Base-by-base conservation (phyloP, 1,284 basidiomycete genomes). In the Austroboletus novae-zelandiae region DNA sequence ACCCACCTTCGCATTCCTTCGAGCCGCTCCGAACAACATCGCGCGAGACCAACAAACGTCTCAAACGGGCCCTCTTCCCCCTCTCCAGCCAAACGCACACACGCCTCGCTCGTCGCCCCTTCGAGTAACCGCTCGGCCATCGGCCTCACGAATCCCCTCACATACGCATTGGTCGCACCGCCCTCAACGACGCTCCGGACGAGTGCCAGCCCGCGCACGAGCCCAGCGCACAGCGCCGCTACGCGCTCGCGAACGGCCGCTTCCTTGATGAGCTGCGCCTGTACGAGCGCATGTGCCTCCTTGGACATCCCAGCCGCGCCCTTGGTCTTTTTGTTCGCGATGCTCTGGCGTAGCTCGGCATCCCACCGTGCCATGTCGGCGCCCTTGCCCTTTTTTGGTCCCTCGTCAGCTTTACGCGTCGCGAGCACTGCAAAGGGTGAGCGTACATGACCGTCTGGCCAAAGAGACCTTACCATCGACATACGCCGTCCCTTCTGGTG, bases 301-400 rank as follows among this genome's bases (percentile, higher is more conserved):
- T 94, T 97, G 2, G 89, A 91, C 4, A 97, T 68, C 5, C 78
- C 77, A 2, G 45, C 25, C 11, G 37, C 43, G 0, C 39, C n/a
- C 36, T 50, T 66, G 45, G 29, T 23, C 62, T 84, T 89, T 72
- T 95, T 95, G 54, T 74, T 81, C 8, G 89, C 88, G 0, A 97
- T 74, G 0, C 87, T 84, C 59, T 89, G 87, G 10, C 94, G 82
- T n/a, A 96, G 74, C 56, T 98, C 93, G 29, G 86, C 87, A 57
- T 98, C 95, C 94, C 94, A 98, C 61, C 91, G 87, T 13, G 90
- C 86, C 25, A 94, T 86, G 40, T 91, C 91, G 13, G 89, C 83
- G 54, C 85, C 87, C 59, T 95, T 96, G 32, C 91, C 88, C 67
- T 94, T 95, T 58, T 78, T 83, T 34, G 78, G 72, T 25, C 71